Evolutionary conservation across 2,329 filamentous ascomycete species (phyloP).

Genomic region (Alternaria gaisen): DNA sequence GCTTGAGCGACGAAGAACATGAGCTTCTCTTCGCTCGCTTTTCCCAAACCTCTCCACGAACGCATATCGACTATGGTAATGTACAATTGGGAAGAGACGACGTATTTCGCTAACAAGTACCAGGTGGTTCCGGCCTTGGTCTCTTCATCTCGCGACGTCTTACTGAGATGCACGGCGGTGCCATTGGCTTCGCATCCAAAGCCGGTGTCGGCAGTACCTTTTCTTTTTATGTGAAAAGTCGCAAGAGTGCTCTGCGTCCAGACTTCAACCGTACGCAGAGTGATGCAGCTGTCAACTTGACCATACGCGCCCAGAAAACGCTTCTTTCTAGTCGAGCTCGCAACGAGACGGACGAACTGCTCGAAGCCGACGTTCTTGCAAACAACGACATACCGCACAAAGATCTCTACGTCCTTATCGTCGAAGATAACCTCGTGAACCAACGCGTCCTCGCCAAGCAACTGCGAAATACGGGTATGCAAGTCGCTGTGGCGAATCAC

Average conservation of each 20-base stretch:
- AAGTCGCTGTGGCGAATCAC: constrained; percentile 51
- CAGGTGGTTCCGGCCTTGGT: constrained; percentile 42
- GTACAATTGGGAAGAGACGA: rapidly evolving
- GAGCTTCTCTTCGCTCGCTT: constrained; percentile 45
- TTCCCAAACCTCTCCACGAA: constrained; percentile 43
- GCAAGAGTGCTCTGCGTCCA: constrained; percentile 15
- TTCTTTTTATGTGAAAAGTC: constrained; percentile 43
- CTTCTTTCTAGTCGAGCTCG: constrained; percentile 16
- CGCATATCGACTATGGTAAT: constrained; percentile 48
- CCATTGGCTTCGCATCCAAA: constrained; percentile 39
- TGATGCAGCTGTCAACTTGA: constrained; percentile 13
- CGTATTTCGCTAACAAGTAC: background rate
- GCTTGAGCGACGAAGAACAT: constrained; percentile 51
- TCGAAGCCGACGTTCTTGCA: background rate
- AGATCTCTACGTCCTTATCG: constrained; percentile 40
- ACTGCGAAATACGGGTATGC: constrained; percentile 47
- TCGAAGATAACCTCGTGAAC: constrained; percentile 54
- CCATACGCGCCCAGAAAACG: constrained; percentile 21
- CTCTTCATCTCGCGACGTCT: constrained; percentile 44
- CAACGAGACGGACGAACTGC: constrained; percentile 9
- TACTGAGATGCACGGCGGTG: constrained; percentile 44
- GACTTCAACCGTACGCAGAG: constrained; percentile 15
- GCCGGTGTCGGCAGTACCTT: constrained; percentile 42
- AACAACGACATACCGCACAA: constrained; percentile 9
- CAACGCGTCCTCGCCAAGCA: constrained; percentile 54